phyloP scores from a whole-genome alignment of 306 rosid species.

The Castanea crenata region DNA sequence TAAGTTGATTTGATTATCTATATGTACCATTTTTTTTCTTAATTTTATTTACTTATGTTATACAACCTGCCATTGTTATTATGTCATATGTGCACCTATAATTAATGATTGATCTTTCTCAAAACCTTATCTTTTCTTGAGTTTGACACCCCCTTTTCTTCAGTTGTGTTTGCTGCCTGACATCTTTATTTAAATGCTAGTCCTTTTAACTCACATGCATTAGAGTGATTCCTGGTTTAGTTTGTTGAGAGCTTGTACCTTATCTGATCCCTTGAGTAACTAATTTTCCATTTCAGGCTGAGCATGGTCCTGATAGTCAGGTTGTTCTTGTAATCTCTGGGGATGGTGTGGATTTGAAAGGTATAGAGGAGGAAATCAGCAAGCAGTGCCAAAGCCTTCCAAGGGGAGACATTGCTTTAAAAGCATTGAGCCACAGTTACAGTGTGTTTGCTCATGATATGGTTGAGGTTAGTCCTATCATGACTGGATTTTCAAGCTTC shows the following conservation, averaged over 20 bases:
- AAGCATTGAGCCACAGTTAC: conserved; percentile 91
- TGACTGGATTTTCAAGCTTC: neutral
- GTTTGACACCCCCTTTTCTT: neutral
- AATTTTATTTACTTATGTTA: neutral
- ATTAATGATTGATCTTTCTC: neutral
- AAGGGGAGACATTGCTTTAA: conserved; percentile 84
- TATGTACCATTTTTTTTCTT: no score
- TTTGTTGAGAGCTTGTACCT: conserved; percentile 12
- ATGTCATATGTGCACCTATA: neutral
- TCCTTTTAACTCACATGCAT: neutral
- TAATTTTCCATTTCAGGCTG: conserved; percentile 69
- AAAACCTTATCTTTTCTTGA: neutral
- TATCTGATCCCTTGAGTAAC: conserved; percentile 15
- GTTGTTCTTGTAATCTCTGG: conserved; percentile 95
- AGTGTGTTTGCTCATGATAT: conserved; percentile 80
- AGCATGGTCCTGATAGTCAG: conserved; percentile 99
- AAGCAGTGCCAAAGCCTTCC: conserved; percentile 92
- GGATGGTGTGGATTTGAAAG: conserved; percentile 73
- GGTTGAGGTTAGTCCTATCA: conserved; percentile 70
- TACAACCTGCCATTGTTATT: neutral
- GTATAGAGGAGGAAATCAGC: conserved; percentile 76
- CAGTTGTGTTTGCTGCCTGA: neutral
- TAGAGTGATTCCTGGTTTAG: neutral
- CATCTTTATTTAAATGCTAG: neutral
- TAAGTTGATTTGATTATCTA: neutral